Base-by-base conservation (phyloP, 2,329 filamentous ascomycete species). In the Blastomyces silverae region DNA sequence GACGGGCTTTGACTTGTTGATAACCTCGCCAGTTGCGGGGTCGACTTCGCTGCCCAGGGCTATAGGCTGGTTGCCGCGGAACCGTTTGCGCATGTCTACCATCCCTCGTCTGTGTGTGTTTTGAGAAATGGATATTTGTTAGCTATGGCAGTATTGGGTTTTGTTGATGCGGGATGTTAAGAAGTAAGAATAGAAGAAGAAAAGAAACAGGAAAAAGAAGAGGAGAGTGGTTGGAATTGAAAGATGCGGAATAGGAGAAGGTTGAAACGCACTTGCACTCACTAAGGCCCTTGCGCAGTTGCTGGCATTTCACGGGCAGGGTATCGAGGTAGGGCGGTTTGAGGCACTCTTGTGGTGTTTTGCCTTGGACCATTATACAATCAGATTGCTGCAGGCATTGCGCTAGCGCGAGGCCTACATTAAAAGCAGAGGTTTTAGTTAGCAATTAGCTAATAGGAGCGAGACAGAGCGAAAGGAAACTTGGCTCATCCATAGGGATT, bases 61-160 rank as follows among this genome's bases (percentile, higher is more conserved):
- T 69, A 96, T 87, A 63, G 94, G 92, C 76, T 91, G 86, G 80
- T 97, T 97, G 65, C 94, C 94, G 64, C 94, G 86, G 79, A 99
- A 97, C 44, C 94, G 89, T 81, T 97, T 97, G 76, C 94, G 90
- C 94, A 99, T 99, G 77, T 99, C 94, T 71, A 97, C 89, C 86
- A 96, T 87, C 69, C 94, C 94, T 69, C 93, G 89, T 74, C 78
- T 79, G n/a, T 34, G 22, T 55, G 2, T 55, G 61, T 63, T 50
- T 50, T 58, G 22, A 28, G 13, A 62, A 56, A 20, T 2, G n/a
- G 34, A 31, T 5, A n/a, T 46, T 46, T 7, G 52, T 44, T 62
- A 53, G 61, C 17, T 17, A 56, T n/a, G 39, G 13, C 44, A 25
- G 37, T 17, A 25, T 25, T 17, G 11, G 31, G 31, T 13, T 22